A percentile compares a stretch with the other conserved stretches of the same genome.
Evolutionary conservation across 768 basidiomycete species (phyloP).

Genomic region (Kwoniella mangroviensis): DNA sequence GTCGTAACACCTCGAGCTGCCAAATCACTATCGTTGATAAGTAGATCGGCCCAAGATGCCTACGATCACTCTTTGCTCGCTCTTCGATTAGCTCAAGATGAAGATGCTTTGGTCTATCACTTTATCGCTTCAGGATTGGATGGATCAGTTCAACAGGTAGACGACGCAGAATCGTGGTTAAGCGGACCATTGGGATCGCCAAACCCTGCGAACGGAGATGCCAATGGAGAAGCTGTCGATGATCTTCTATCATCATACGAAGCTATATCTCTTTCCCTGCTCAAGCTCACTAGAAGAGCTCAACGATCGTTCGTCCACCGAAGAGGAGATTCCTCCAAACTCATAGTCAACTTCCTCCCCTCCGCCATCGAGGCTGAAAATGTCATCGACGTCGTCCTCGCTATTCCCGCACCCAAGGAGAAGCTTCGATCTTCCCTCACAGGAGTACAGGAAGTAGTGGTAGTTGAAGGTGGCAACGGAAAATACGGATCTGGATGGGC

Average conservation of each 20-base stretch:
- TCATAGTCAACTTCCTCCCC: conserved; percentile 73
- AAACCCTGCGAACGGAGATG: conserved; percentile 40
- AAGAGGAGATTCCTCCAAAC: conserved; percentile 62
- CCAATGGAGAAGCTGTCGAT: conserved; percentile 29
- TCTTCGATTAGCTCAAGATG: conserved; percentile 72
- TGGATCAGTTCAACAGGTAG: conserved; percentile 62
- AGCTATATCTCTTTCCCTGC: conserved; percentile 69
- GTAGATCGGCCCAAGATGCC: conserved; percentile 75
- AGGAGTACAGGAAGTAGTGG: conserved; percentile 47
- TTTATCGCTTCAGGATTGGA: conserved; percentile 66
- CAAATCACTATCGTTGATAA: conserved; percentile 71
- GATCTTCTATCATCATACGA: conserved; percentile 65
- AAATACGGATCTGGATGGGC: conserved; percentile 51
- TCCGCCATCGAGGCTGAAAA: conserved; percentile 59
- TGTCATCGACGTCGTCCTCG: conserved; percentile 64
- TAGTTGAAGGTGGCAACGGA: conserved; percentile 56
- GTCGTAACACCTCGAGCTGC: conserved; percentile 33
- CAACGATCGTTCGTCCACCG: conserved; percentile 64
- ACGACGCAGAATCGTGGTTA: conserved; percentile 69
- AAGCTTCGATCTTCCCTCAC: conserved; percentile 56
- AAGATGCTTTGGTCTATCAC: conserved; percentile 81
- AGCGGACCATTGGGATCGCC: conserved; percentile 46
- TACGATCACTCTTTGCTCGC: conserved; percentile 90
- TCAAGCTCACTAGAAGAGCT: conserved; percentile 68
- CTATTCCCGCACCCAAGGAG: conserved; percentile 44